Conservation (phyloP, 805 yeast genomes). For the Cyberlindnera nakhonratchasimensis region DNA sequence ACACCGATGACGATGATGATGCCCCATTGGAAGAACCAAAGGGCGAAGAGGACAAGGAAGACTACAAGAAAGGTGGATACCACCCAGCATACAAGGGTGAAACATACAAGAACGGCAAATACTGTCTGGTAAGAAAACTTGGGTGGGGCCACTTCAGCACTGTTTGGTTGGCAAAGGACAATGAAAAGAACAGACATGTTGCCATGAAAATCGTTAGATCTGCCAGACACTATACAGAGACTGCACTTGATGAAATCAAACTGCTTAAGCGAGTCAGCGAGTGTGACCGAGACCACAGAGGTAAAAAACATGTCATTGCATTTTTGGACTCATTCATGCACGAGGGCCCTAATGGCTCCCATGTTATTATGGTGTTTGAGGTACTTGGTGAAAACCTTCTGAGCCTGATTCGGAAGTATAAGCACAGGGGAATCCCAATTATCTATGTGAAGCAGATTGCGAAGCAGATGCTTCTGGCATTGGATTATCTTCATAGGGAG, state of each 20-base stretch:
- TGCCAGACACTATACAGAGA: slow-evolving; percentile 86
- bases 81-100: slow-evolving; percentile 94
- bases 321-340: slow-evolving; percentile 83
- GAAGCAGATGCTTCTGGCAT: slow-evolving; percentile 67
- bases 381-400: slow-evolving; percentile 91
- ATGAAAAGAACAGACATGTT: slow-evolving; percentile 65
- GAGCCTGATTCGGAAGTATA: slow-evolving; percentile 74
- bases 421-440: slow-evolving; percentile 76
- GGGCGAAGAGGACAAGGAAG: slow-evolving; percentile 83
- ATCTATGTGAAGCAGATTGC: slow-evolving; percentile 77
- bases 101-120: slow-evolving; percentile 67
- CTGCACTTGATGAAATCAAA: slow-evolving; percentile 91
- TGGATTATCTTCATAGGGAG: slow-evolving; percentile 68
- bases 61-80: slow-evolving; percentile 90
- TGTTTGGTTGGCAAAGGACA: slow-evolving; percentile 81
- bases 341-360: slow-evolving; percentile 86
- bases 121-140: slow-evolving; percentile 77
- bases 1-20: slow-evolving; percentile 23
- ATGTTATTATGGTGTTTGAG: slow-evolving; percentile 96
- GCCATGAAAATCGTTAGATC: slow-evolving; percentile 93
- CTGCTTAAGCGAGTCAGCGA: slow-evolving; percentile 64
- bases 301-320: slow-evolving; percentile 76
- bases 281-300: slow-evolving; percentile 66
- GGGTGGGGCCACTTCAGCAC: slow-evolving; percentile 99
- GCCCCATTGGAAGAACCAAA: slow-evolving; percentile 35